Evolutionary conservation across 208 protist species (phyloP).

Genomic region (Trypanosomatidae sp.): DNA sequence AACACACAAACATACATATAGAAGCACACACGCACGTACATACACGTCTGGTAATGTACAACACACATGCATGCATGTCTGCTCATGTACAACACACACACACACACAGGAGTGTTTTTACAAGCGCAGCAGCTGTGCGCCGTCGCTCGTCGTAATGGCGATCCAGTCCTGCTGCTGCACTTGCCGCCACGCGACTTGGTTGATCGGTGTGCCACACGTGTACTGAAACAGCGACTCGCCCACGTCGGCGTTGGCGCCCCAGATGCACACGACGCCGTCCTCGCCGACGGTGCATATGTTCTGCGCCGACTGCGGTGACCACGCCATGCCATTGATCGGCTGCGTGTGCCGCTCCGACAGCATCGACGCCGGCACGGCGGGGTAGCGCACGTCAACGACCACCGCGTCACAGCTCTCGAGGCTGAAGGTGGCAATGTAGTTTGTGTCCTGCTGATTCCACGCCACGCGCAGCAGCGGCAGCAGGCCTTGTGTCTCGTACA

Average conservation of each 20-base stretch:
- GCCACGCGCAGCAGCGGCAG: slow-evolving; percentile 91
- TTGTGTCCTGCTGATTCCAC: slow-evolving; percentile 96
- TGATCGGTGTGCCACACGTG: slow-evolving; percentile 53
- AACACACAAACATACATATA: too few relatives aligned
- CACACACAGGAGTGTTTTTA: slow-evolving; percentile 10
- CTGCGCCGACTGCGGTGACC: slow-evolving; percentile 89
- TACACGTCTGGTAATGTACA: neutral
- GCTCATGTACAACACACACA: neutral
- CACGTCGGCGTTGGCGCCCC: slow-evolving; percentile 82
- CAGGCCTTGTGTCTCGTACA: slow-evolving; percentile 92
- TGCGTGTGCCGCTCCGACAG: slow-evolving; percentile 71
- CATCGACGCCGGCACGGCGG: slow-evolving; percentile 72
- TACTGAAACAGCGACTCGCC: slow-evolving; percentile 40
- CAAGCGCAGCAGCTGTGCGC: slow-evolving; percentile 52
- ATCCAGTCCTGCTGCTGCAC: slow-evolving; percentile 72
- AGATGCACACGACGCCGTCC: slow-evolving; percentile 95
- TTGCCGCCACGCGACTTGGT: slow-evolving; percentile 71
- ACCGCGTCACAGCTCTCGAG: slow-evolving; percentile 91
- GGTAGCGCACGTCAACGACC: slow-evolving; percentile 93
- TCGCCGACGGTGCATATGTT: slow-evolving; percentile 95
- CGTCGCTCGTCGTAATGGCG: slow-evolving; percentile 62
- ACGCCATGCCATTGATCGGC: slow-evolving; percentile 94
- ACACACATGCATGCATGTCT: slow-evolving; percentile 1
- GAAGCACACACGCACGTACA: neutral
- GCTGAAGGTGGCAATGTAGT: slow-evolving; percentile 94